Evolutionary conservation across 169 alveolate genomes (phyloP), one percentile per base, ranked within the genome.

Genomic region (Miamiensis avidus): DNA sequence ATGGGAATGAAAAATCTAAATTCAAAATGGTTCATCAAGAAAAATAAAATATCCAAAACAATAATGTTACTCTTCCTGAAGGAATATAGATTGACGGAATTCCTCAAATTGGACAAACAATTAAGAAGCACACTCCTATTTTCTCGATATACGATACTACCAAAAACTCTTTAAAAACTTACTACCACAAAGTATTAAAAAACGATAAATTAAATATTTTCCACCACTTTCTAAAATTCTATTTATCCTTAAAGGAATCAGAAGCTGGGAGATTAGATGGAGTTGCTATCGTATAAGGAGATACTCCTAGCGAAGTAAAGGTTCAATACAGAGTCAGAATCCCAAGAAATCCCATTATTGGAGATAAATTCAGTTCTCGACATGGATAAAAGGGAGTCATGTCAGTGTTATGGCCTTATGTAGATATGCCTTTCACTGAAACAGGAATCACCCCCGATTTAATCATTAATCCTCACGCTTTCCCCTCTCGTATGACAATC

Each of bases 401-500:
- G 74, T 98, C 99, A 6, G 97, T 98, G 84, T 95, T 98, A 32
- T 99, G 99, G 99, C 99, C 99, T 33, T 98, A 97, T 76, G 99
- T 96, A 83, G 99, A 99, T 91, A 98, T 99, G 99, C 99, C 99
- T 29, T 99, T 98, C 92, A 96, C 99, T 84, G 99, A 98, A 85
- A 95, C 98, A 69, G 99, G 99, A 29, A 97, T 99, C 75, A 98
- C 98, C 16, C 99, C 99, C 20, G 99, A 99, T 95, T 95, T 99
- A 65, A 98, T 99, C 32, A 99, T 99, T 89, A 99, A 99, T 89
- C 99, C 99, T 1, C 99, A 99, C 92, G 99, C 99, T 73, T 98
- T 99, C 89, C 99, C 99, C n/a, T 97, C 99, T 32, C 97, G 99
- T 82, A 99, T 99, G 99, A 99, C 99, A 16, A 98, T 99, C 34